Conservation (phyloP, 768 basidiomycete species). For the Naganishia onofrii region DNA sequence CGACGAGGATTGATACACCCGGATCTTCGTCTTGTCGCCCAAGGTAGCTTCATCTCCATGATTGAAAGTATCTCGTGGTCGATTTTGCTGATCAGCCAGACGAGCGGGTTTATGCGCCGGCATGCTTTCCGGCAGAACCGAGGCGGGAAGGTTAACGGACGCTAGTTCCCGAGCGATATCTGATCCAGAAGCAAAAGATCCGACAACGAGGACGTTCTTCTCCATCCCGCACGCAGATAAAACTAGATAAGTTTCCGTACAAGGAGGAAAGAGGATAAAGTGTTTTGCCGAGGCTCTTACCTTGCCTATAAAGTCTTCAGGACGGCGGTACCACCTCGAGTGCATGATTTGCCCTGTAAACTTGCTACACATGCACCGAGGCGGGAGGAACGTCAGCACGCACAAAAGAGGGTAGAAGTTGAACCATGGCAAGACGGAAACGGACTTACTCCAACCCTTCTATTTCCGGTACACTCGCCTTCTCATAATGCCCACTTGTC, state of each 20-base stretch:
- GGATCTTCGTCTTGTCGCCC: constrained; percentile 28
- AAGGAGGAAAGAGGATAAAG: not conserved
- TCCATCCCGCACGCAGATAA: not conserved
- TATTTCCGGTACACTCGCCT: constrained; percentile 48
- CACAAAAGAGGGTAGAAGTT: too few relatives aligned
- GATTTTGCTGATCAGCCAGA: constrained; percentile 34
- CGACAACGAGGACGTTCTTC: constrained; percentile 52
- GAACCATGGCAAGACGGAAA: too few relatives aligned
- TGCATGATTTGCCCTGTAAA: constrained; percentile 50
- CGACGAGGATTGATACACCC: constrained; percentile 43
- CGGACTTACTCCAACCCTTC: constrained; percentile 44
- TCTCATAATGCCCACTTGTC: constrained; percentile 52
- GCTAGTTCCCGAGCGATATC: constrained; percentile 51
- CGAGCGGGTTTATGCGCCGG: not conserved
- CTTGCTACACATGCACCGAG: constrained; percentile 25
- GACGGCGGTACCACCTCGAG: constrained; percentile 48
- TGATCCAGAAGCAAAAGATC: constrained; percentile 53
- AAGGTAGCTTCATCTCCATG: constrained; percentile 18
- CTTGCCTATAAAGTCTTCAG: constrained; percentile 42
- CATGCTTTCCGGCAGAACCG: constrained; percentile 28
- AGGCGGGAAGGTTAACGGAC: constrained; percentile 16
- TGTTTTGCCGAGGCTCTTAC: constrained; percentile 28
- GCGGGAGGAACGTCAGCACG: not conserved
- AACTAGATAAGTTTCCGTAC: too few relatives aligned
- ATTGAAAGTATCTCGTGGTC: too few relatives aligned